Evolutionary conservation across 164 flowering plant genomes (phyloP).

Genomic region (Kingdonia uniflora): DNA sequence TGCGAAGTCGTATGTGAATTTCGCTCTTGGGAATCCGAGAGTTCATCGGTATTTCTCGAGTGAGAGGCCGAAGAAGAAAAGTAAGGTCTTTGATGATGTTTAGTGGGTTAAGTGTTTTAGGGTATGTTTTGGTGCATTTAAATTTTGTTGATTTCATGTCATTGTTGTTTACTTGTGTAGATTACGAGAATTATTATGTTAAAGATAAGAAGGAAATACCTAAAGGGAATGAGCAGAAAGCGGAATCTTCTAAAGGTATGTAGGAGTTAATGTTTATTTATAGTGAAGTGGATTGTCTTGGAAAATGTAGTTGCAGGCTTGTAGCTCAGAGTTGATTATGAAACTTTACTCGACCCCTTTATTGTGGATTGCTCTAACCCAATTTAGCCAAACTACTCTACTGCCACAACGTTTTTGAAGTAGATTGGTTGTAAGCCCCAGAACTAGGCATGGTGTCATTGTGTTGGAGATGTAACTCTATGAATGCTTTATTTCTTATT

Average conservation of each 20-base stretch:
- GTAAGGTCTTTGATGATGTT: slow-evolving; percentile 27
- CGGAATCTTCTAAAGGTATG: slow-evolving; percentile 69
- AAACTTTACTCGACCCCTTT: no score
- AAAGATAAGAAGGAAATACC: slow-evolving; percentile 73
- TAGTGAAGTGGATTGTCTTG: not conserved
- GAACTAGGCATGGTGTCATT: no score
- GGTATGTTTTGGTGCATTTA: no score
- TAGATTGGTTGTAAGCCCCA: no score
- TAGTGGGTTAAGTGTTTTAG: not conserved
- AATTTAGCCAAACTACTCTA: no score
- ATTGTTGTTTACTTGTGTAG: slow-evolving; percentile 20
- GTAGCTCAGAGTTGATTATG: no score
- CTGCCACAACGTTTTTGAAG: no score
- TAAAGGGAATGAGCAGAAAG: slow-evolving; percentile 47
- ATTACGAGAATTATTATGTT: slow-evolving; percentile 74
- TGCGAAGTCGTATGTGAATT: slow-evolving; percentile 29
- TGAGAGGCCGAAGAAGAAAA: slow-evolving; percentile 71
- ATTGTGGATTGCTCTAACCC: no score
- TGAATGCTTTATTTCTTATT: no score
- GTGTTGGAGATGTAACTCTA: no score
- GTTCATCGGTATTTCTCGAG: slow-evolving; percentile 41
- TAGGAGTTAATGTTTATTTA: not conserved
- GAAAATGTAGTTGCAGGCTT: no score
- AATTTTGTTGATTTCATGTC: not conserved
- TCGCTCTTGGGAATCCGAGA: slow-evolving; percentile 36